These are phyloP conservation scores for Mycena albidolilacea DNA, from an alignment of 768 basidiomycete species.

Conservation along the genomic window DNA sequence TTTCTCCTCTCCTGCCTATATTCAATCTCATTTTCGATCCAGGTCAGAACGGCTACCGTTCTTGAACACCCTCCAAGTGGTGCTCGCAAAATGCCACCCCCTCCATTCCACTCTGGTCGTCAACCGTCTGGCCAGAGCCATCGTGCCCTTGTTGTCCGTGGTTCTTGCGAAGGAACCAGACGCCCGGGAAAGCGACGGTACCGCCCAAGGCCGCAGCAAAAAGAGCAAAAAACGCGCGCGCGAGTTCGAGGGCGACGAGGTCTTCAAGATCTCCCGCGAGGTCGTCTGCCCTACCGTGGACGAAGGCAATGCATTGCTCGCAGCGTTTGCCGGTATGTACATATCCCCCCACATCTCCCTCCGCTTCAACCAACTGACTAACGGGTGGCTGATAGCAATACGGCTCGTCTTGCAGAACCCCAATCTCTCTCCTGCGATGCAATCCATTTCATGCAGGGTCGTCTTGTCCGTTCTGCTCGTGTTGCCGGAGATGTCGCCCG, in stretches of 20 bases:
- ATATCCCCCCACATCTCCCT: not conserved
- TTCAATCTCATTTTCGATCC: conserved; percentile 32
- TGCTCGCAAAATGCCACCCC: conserved; percentile 61
- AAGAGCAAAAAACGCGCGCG: conserved; percentile 80
- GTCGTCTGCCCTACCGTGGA: conserved; percentile 64
- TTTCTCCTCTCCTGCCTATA: not conserved
- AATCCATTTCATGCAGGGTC: conserved; percentile 72
- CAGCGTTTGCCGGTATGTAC: conserved; percentile 70
- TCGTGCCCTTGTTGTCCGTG: conserved; percentile 64
- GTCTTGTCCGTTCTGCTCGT: conserved; percentile 70
- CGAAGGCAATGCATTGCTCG: conserved; percentile 68
- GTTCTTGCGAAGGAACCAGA: conserved; percentile 62
- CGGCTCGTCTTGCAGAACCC: conserved; percentile 63
- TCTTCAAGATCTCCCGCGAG: conserved; percentile 67
- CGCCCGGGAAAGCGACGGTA: conserved; percentile 41
- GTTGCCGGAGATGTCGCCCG: conserved; percentile 69
- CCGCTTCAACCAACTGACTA: conserved; percentile 4
- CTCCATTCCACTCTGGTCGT: conserved; percentile 64
- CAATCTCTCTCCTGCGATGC: conserved; percentile 65
- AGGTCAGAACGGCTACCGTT: conserved; percentile 58
- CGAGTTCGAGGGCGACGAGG: conserved; percentile 82
- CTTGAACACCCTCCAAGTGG: conserved; percentile 59
- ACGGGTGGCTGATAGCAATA: conserved; percentile 57
- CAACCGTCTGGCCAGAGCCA: conserved; percentile 68
- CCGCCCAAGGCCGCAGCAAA: conserved; percentile 52